Evolutionary conservation across 2,329 filamentous ascomycete species (phyloP).

Genomic region (Colletotrichum euphorbiae): DNA sequence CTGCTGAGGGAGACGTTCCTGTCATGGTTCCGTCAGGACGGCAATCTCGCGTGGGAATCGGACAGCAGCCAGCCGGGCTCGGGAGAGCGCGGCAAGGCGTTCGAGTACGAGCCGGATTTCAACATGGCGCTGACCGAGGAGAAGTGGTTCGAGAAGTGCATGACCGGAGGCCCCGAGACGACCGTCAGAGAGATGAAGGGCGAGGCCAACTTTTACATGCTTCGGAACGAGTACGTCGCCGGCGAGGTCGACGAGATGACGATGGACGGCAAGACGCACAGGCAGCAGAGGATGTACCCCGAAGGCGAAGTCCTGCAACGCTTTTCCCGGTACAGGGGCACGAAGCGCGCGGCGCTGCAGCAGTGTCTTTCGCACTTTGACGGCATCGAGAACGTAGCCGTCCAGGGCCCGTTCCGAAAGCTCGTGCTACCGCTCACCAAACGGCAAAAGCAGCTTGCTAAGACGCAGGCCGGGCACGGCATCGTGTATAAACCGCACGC

Average conservation of each 20-base stretch:
- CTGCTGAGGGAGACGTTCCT: conserved; percentile 28
- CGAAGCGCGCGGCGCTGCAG: conserved; percentile 59
- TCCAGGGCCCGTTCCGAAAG: conserved; percentile 52
- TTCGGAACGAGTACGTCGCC: conserved; percentile 16
- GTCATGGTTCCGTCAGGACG: conserved; percentile 37
- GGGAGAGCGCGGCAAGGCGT: conserved; percentile 9
- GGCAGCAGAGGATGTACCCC: conserved; percentile 26
- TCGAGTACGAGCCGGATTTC: conserved; percentile 32
- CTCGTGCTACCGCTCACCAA: conserved; percentile 51
- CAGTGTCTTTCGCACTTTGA: conserved; percentile 53
- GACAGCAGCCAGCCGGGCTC: conserved; percentile 8
- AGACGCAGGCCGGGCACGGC: neutral
- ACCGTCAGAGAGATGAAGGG: conserved; percentile 24
- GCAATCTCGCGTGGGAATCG: conserved; percentile 32
- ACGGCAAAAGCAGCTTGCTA: conserved; percentile 40
- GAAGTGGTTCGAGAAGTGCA: conserved; percentile 49
- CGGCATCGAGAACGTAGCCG: conserved; percentile 51
- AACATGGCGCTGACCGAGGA: conserved; percentile 53
- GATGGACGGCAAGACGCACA: conserved; percentile 13
- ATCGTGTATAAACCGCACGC: conserved; percentile 37
- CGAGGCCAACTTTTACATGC: conserved; percentile 39
- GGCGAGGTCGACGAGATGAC: conserved; percentile 40
- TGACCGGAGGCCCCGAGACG: conserved; percentile 42
- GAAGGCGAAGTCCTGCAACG: conserved; percentile 41
- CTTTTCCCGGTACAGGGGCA: conserved; percentile 54